Evolutionary conservation across 768 basidiomycete species (phyloP).

Genomic region (Amanita pseudoporphyria): DNA sequence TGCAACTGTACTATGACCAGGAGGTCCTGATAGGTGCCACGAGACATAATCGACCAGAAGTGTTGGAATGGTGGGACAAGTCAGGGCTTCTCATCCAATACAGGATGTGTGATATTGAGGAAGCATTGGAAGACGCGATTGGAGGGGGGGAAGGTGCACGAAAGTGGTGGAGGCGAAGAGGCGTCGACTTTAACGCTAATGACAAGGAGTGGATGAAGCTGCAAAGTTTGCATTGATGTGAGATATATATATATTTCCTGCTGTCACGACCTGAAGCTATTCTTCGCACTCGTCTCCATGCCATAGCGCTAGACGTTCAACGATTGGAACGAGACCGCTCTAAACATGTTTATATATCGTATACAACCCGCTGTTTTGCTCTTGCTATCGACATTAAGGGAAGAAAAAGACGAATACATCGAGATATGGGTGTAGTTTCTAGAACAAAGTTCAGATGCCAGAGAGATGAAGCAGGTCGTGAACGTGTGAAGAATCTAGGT

Average conservation of each 20-base stretch:
- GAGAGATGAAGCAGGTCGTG: slow-evolving; percentile 2
- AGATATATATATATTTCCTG: not conserved
- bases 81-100: slow-evolving; percentile 75
- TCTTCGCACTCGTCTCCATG: no score
- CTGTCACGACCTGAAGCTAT: no score
- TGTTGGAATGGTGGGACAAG: slow-evolving; percentile 84
- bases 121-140: slow-evolving; percentile 82
- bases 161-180: slow-evolving; percentile 75
- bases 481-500: not conserved
- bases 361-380: not conserved
- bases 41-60: slow-evolving; percentile 69
- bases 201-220: slow-evolving; percentile 87
- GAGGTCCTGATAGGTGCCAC: slow-evolving; percentile 77
- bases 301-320: no score
- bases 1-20: slow-evolving; percentile 72
- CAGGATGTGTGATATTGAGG: slow-evolving; percentile 87
- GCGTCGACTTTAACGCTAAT: slow-evolving; percentile 75
- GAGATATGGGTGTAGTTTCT: not conserved
- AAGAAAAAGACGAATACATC: not conserved
- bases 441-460: not conserved
- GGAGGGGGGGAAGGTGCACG: slow-evolving; percentile 69
- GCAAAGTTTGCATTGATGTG: slow-evolving; percentile 54
- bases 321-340: no score
- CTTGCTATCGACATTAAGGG: not conserved
- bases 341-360: not conserved